These are phyloP conservation scores for Corymbia calophylla DNA, from an alignment of 441 rosid genomes.

Conservation along the genomic window DNA sequence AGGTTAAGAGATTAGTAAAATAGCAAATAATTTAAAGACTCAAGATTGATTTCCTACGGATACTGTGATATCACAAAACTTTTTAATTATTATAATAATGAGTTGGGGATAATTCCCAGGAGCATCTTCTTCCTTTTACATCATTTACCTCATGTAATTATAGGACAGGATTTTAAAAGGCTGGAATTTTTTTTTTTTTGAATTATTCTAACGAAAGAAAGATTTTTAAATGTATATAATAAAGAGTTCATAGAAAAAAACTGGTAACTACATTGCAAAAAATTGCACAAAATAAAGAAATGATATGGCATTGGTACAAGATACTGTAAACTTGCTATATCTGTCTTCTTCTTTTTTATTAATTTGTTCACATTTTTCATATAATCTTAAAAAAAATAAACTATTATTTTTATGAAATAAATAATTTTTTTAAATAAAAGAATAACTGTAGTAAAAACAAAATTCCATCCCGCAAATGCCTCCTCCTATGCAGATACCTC, in stretches of 20 bases:
- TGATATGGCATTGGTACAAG: fast-evolving
- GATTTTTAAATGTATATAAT: not conserved
- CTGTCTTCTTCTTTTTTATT: not conserved
- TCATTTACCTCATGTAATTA: fast-evolving
- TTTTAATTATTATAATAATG: too few species aligned
- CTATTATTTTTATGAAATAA: fast-evolving
- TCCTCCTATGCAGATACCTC: too few species aligned
- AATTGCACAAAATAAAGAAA: too few species aligned
- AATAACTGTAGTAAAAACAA: too few species aligned
- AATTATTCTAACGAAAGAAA: too few species aligned
- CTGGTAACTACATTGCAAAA: fast-evolving
- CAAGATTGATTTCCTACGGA: not conserved
- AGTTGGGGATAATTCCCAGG: too few species aligned
- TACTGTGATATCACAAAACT: too few species aligned
- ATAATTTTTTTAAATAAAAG: fast-evolving
- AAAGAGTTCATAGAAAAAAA: not conserved
- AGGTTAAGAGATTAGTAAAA: not conserved
- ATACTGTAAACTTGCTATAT: not conserved
- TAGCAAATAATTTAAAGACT: not conserved
- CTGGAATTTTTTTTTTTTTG: too few species aligned
- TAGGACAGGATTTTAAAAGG: not conserved
- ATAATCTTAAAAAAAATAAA: fast-evolving
- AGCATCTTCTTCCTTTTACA: too few species aligned
- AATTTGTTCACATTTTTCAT: not conserved
- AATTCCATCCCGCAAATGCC: too few species aligned